A percentile compares a stretch with the other conserved stretches of the same genome.
These are phyloP conservation scores for Telfairia occidentalis DNA, from an alignment of 331 rosid genomes.

Conservation along the genomic window DNA sequence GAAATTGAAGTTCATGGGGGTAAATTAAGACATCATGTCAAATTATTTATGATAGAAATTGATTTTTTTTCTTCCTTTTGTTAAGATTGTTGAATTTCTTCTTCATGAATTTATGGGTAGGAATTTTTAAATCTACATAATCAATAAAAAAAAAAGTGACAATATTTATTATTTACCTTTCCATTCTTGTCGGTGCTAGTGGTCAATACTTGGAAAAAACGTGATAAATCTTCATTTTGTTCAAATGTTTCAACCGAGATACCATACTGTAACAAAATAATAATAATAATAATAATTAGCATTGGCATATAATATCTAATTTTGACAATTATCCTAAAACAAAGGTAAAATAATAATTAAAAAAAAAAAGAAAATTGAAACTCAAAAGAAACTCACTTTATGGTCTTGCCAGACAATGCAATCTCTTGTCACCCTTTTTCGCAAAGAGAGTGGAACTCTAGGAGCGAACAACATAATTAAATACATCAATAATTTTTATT, in stretches of 20 bases:
- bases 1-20: too few species aligned
- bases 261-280: slow-evolving; percentile 39
- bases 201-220: slow-evolving; percentile 61
- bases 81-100: too few species aligned
- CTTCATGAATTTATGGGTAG: too few species aligned
- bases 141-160: too few species aligned
- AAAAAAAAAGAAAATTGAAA: too few species aligned
- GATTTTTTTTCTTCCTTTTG: too few species aligned
- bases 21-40: too few species aligned
- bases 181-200: slow-evolving; percentile 36
- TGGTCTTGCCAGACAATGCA: slow-evolving; percentile 70
- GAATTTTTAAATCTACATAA: neutral
- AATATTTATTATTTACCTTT: slow-evolving; percentile 41
- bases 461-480: neutral
- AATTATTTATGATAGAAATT: too few species aligned
- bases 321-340: neutral
- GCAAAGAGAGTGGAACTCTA: slow-evolving; percentile 69
- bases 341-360: too few species aligned
- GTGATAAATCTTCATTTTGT: slow-evolving; percentile 28
- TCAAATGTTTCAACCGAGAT: slow-evolving; percentile 52
- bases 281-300: neutral
- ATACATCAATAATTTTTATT: too few species aligned
- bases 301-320: too few species aligned
- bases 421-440: slow-evolving; percentile 48
- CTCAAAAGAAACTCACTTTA: slow-evolving; percentile 27